phyloP scores from a whole-genome alignment of 768 basidiomycete species.

The Auriscalpium microsporum region DNA sequence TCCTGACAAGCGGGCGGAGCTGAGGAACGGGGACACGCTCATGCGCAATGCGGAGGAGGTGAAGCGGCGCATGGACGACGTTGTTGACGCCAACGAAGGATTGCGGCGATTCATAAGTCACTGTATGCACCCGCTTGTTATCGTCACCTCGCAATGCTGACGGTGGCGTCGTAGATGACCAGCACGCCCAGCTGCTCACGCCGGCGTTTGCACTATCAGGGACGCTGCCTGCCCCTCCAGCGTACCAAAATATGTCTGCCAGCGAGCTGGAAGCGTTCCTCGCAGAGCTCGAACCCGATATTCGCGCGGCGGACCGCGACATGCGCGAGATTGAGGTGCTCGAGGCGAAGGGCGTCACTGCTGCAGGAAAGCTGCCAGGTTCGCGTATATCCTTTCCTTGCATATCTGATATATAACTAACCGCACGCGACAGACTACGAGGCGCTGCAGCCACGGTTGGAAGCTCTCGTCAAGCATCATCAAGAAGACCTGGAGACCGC shows the following conservation, averaged over 20 bases:
- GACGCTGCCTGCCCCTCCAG: slow-evolving; percentile 35
- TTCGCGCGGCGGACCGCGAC: slow-evolving; percentile 75
- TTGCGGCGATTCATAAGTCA: slow-evolving; percentile 66
- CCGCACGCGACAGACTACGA: slow-evolving; percentile 42
- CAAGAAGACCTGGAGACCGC: slow-evolving; percentile 52
- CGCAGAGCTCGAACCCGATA: slow-evolving; percentile 74
- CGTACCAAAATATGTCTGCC: slow-evolving; percentile 57
- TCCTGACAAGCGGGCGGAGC: slow-evolving; percentile 29
- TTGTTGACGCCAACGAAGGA: slow-evolving; percentile 62
- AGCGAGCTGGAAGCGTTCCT: slow-evolving; percentile 65
- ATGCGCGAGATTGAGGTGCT: slow-evolving; percentile 69
- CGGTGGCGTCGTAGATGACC: slow-evolving; percentile 45
- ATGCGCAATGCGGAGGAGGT: slow-evolving; percentile 51
- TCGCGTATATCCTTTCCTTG: not conserved
- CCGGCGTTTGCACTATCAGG: slow-evolving; percentile 73
- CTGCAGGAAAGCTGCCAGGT: slow-evolving; percentile 67
- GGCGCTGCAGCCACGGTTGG: slow-evolving; percentile 58
- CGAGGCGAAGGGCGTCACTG: slow-evolving; percentile 61
- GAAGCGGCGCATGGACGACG: slow-evolving; percentile 44
- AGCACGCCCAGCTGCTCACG: slow-evolving; percentile 64
- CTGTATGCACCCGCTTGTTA: slow-evolving; percentile 37
- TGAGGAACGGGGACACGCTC: slow-evolving; percentile 49
- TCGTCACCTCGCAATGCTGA: no score
- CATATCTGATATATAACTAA: not conserved
- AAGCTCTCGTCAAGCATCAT: slow-evolving; percentile 46